Percentiles rank a stretch among this genome's conserved stretches.
Conservation (phyloP, 176 grass and related monocot species). For the Musa troglodytarum region DNA sequence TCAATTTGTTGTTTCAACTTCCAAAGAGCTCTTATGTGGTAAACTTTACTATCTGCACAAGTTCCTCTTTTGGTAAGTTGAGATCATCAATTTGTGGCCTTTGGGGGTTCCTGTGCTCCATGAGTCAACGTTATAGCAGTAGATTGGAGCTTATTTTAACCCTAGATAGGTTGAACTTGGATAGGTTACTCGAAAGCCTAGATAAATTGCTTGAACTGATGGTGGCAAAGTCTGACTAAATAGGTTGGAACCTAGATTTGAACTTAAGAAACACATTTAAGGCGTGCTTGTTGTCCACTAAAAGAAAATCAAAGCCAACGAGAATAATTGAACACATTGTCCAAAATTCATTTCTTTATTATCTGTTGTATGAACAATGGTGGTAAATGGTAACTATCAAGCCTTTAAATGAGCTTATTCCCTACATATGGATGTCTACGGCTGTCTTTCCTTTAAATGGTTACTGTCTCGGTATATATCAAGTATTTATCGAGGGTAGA, state of each 20-base stretch:
- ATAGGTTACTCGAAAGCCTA: background rate
- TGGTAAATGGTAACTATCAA: too few species aligned
- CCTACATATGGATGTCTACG: too few species aligned
- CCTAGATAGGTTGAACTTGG: background rate
- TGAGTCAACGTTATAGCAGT: background rate
- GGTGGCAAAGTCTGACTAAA: background rate
- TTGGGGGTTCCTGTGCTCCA: background rate
- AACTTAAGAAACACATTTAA: background rate
- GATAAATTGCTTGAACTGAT: background rate
- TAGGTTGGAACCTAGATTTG: too few species aligned
- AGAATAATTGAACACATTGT: background rate
- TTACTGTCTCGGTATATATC: too few species aligned
- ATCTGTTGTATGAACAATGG: too few species aligned
- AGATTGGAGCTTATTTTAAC: background rate
- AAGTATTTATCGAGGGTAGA: too few species aligned
- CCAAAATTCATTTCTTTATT: background rate
- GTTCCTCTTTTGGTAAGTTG: background rate
- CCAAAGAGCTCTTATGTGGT: background rate
- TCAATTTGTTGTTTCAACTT: background rate
- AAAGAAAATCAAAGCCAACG: background rate
- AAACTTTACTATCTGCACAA: background rate
- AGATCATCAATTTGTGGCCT: background rate
- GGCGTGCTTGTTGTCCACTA: background rate
- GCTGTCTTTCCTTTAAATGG: too few species aligned
- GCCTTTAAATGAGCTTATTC: too few species aligned